Base-by-base conservation (phyloP, 176 grass and related monocot genomes). In the bread wheat (Triticum aestivum) region DNA sequence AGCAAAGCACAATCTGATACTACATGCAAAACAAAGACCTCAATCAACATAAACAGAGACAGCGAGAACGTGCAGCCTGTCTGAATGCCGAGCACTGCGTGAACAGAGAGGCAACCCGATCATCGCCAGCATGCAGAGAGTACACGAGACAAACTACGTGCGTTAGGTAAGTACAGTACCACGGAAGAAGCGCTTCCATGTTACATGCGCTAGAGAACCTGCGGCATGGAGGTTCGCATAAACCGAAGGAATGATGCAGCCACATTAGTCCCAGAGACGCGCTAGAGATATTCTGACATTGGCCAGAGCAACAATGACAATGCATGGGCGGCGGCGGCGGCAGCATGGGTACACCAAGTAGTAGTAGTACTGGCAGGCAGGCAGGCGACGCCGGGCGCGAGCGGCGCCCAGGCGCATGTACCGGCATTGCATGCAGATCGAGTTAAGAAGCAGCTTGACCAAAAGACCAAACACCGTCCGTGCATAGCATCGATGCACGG, bases 361-460 rank as follows among this genome's bases (percentile, higher is more conserved):
- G 75, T 14, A 83, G 65, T 27, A 88, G 45, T 76, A 54, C 70
- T 66, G 35, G 33, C 33, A 34, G 64, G 41, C 82, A 42, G 44
- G 12, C 42, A 85, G 71, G 83, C 58, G 69, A 86, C 52, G 70
- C 35, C 26, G 47, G 4, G 34, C 78, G 56, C 44, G 82, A 79
- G 67, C 49, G 12, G 65, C 34, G 52, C 20, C 73, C 52, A 8
- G 71, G 64, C 65, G 74, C 73, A 83, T 91, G 89, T 80, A 51
- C 77, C 68, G 72, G 88, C 93, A 95, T 84, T 86, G 86, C 85
- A 92, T 92, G 90, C 82, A 87, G 80, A 87, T 88, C 78, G 76
- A 66, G 11, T 33, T 26, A 45, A 38, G 66, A 83, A 37, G 29
- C 69, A 82, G 11, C 78, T 75, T 75, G 54, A 79, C 89, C 68